Conservation (phyloP, 495 filamentous ascomycete genomes). For the Choiromyces venosus region DNA sequence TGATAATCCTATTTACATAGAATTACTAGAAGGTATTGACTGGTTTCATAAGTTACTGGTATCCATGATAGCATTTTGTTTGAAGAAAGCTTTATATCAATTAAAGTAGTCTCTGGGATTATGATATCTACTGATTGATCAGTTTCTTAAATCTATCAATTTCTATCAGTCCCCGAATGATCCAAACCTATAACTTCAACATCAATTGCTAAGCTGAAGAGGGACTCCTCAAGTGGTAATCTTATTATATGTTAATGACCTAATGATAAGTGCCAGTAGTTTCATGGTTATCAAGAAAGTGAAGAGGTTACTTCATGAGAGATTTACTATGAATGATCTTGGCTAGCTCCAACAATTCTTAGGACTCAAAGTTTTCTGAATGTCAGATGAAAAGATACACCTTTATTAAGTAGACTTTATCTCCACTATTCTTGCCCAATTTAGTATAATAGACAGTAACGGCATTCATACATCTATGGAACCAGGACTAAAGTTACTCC, state of each 20-base stretch:
- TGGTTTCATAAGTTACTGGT: background rate
- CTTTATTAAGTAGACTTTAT: background rate
- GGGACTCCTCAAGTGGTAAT: too few relatives aligned
- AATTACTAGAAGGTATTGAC: conserved; percentile 1
- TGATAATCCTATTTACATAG: conserved; percentile 14
- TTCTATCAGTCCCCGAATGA: conserved; percentile 3
- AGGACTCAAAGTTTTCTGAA: background rate
- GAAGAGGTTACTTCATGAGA: fast-evolving
- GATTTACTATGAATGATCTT: background rate
- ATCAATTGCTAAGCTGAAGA: too few relatives aligned
- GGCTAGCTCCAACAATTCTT: background rate
- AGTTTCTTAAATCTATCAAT: background rate
- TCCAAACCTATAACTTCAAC: conserved; percentile 8
- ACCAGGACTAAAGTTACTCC: background rate
- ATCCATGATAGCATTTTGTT: background rate
- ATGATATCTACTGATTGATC: conserved; percentile 9
- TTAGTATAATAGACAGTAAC: background rate
- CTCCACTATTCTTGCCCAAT: background rate
- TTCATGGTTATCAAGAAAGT: background rate
- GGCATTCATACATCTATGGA: background rate
- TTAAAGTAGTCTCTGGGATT: conserved; percentile 14
- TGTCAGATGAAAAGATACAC: background rate
- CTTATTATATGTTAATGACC: background rate
- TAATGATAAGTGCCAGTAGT: background rate
- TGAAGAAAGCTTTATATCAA: conserved; percentile 9